Base-by-base conservation (phyloP, 2,329 filamentous ascomycete species). In the Pseudogymnoascus sp. region DNA sequence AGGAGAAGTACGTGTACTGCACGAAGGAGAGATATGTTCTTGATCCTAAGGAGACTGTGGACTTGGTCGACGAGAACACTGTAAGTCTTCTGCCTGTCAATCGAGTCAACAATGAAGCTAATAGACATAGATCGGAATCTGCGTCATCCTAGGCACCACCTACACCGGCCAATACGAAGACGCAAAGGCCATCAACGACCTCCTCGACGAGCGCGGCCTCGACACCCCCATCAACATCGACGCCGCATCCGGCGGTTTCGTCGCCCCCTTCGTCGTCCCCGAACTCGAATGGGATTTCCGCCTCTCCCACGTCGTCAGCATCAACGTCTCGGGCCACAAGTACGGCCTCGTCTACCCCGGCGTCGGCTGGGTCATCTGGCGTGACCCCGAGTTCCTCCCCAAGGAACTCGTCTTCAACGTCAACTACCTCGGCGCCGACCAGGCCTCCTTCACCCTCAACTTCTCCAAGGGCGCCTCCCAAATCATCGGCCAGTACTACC, bases 81-180 rank as follows among this genome's bases (percentile, higher is more conserved):
- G 60, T 61, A 84, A 66, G 83, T 86, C 64, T 87, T 81, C 75
- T 87, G 84, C 74, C 22, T 43, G 1, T 2, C 24, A 31, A 14
- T 26, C 2, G 4, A 26, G 22, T 24, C 4, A 14, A 4, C 8
- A 26, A 14, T 1, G 5, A 43, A 16, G 16, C 59, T 60, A 46
- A 33, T 19, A 19, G 1, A 3, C 12, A 59, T 59, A 61, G 62
- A 97, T 98, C 71, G 93, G 93, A 65, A 97, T 97, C 70, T 96
- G 92, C 72, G 84, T 86, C 63, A 97, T 98, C 68, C 78, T 98
- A 2, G 93, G 93, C 7, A 95, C 91, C 2, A 98, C 93, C 0
- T 97, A 97, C 77, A 97, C 93, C 0, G 93, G 93, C 66, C 89
- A 97, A 79, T 96, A 98, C 71, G 93, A 97, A 77, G 92, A 97